Percentiles rank a stretch among this genome's conserved stretches.
Conservation (phyloP, 371 early-diverging fungal species). For the Mortierella sp. region DNA sequence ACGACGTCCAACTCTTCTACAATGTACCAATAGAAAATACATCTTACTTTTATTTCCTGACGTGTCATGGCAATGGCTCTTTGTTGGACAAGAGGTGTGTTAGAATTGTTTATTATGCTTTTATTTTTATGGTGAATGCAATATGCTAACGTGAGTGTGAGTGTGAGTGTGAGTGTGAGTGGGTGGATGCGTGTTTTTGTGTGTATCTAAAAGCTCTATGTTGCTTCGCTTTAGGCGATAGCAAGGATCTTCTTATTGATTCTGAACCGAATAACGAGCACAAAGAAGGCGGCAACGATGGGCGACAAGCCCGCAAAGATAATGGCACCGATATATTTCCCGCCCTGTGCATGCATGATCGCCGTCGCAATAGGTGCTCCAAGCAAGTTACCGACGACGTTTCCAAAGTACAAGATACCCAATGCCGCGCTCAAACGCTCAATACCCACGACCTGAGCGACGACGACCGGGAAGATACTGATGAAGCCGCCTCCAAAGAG, state of each 20-base stretch:
- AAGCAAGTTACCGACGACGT: constrained; percentile 60
- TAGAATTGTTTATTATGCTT: too few relatives aligned
- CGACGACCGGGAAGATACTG: constrained; percentile 66
- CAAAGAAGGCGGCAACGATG: constrained; percentile 40
- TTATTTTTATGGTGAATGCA: too few relatives aligned
- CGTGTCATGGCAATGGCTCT: too few relatives aligned
- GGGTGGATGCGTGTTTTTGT: neutral
- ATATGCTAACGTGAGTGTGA: neutral
- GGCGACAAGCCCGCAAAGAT: constrained; percentile 42
- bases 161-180: neutral
- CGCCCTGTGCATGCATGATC: constrained; percentile 39
- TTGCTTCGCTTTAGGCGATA: constrained; percentile 24
- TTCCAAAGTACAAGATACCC: constrained; percentile 66
- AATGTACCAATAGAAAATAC: neutral
- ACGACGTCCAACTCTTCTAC: neutral
- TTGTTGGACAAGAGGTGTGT: too few relatives aligned
- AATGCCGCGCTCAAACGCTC: constrained; percentile 65
- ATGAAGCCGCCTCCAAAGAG: constrained; percentile 67
- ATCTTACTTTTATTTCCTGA: neutral
- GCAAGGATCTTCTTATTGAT: constrained; percentile 38
- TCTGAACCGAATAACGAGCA: constrained; percentile 39
- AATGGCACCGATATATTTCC: constrained; percentile 47
- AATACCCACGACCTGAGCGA: constrained; percentile 65
- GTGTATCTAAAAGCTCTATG: neutral
- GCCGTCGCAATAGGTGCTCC: constrained; percentile 62